A percentile compares a stretch with the other conserved stretches of the same genome.
phyloP scores from a whole-genome alignment of 2,329 filamentous ascomycete genomes.

The Rhynchosporium agropyri region DNA sequence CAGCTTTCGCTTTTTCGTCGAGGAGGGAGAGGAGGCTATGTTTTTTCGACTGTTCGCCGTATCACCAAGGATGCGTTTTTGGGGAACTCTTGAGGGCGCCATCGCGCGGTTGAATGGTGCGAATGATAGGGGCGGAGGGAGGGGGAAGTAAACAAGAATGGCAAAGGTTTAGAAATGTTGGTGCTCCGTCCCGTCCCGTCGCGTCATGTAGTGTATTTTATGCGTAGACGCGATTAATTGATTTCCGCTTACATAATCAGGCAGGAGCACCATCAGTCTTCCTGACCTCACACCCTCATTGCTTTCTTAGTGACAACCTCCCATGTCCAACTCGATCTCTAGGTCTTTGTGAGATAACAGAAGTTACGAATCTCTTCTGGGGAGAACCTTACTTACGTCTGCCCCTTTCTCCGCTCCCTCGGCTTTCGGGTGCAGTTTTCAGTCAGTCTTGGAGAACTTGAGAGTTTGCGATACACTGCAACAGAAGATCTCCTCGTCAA shows the following conservation, averaged over 20 bases:
- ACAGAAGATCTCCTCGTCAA: no score
- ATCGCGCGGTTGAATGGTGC: slow-evolving; percentile 28
- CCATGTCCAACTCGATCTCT: no score
- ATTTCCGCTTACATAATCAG: background rate
- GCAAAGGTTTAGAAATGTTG: background rate
- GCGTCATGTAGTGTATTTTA: slow-evolving; percentile 13
- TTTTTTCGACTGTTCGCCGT: slow-evolving; percentile 66
- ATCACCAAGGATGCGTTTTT: slow-evolving; percentile 75
- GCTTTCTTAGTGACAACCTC: no score
- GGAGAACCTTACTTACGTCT: no score
- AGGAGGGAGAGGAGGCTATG: slow-evolving; percentile 55
- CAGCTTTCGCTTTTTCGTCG: slow-evolving; percentile 79
- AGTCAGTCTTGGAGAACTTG: no score
- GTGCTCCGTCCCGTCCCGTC: slow-evolving; percentile 11
- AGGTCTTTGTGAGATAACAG: no score
- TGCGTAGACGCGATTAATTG: slow-evolving; percentile 25
- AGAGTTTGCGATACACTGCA: no score
- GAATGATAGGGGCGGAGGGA: background rate
- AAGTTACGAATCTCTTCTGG: no score
- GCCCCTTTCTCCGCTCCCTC: no score
- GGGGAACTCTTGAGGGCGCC: slow-evolving; percentile 54
- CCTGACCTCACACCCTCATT: no score
- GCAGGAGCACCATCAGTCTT: background rate
- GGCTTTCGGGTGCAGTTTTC: no score
- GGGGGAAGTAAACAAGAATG: slow-evolving; percentile 13